Base-by-base conservation (phyloP, 805 yeast species). In the Candida mattraensis region DNA sequence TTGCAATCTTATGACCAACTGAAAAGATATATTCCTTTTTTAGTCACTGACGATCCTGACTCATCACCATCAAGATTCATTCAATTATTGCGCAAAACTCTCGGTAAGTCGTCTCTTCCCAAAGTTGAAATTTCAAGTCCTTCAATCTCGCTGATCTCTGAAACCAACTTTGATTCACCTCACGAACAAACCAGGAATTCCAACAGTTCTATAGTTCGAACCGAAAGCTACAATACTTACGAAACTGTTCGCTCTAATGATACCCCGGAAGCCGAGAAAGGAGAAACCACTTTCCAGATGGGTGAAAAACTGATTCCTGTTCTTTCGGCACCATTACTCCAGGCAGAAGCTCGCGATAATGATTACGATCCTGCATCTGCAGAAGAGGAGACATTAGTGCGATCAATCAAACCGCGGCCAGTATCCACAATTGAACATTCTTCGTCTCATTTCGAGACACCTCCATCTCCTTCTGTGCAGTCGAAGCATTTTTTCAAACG, bases 1-100 rank as follows among this genome's bases (percentile, higher is more conserved):
- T 63, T 88, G 47, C 72, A 78, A 31, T 85, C 80, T 27, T 83
- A 83, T 54, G 86, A 80, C 28, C 71, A 45, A 21, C 44, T 53
- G 42, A 56, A 46, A 45, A 51, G 46, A 50, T 63, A 37, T 47
- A 51, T 18, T 53, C 63, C 48, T 28, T 62, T 59, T 40, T 47
- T 74, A 15, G 68, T 70, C 5, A 58, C 69, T 0, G 66, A 71
- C 14, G 72, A 73, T 36, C 15, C 30, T 3, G 70, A 66, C 22
- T 69, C 74, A 1, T 73, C 76, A 4, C 84, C 70, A 42, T 71
- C 67, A 41, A 70, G 75, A 43, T 89, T 71, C 62, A 78, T 77
- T 38, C 78, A 69, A 40, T 58, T 69, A 23, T 56, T 74, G 44
- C 70, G 78, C 39, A 67, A 72, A 37, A 70, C 80, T 1, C 41